Percentiles rank a stretch among this genome's conserved stretches.
These are phyloP conservation scores for Cercospora sp. DNA, from an alignment of 2,329 filamentous ascomycete genomes.

Conservation along the genomic window DNA sequence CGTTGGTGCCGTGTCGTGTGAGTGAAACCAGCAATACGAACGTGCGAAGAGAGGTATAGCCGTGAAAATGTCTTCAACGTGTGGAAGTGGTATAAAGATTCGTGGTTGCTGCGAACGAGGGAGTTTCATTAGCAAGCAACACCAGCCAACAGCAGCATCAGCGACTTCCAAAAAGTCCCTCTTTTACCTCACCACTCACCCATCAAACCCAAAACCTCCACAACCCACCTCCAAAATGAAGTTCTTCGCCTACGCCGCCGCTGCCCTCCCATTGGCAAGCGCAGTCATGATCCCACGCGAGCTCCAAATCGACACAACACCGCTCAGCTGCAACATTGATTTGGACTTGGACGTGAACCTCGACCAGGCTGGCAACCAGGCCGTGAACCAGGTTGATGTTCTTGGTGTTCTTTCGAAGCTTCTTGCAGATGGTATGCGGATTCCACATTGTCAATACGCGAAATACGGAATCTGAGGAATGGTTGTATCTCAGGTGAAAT, in stretches of 20 bases:
- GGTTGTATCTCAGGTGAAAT: neutral
- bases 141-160: neutral
- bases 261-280: slow-evolving; percentile 4
- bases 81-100: neutral
- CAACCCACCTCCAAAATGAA: slow-evolving; percentile 1
- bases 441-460: neutral
- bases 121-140: neutral
- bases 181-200: neutral
- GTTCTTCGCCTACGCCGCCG: slow-evolving; percentile 3
- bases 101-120: neutral
- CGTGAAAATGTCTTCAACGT: neutral
- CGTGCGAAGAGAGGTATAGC: neutral
- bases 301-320: neutral
- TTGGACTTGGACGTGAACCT: neutral
- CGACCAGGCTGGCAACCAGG: neutral
- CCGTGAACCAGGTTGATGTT: neutral
- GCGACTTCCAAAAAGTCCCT: neutral
- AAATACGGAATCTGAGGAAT: neutral
- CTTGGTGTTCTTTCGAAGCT: slow-evolving; percentile 1
- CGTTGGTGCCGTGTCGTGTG: neutral
- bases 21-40: neutral
- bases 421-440: neutral
- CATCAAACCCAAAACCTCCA: neutral
- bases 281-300: neutral
- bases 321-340: neutral